Evolutionary conservation across 2,329 filamentous ascomycete genomes (phyloP), one percentile per base, ranked within the genome.

Genomic region (Xylaria multiplex): DNA sequence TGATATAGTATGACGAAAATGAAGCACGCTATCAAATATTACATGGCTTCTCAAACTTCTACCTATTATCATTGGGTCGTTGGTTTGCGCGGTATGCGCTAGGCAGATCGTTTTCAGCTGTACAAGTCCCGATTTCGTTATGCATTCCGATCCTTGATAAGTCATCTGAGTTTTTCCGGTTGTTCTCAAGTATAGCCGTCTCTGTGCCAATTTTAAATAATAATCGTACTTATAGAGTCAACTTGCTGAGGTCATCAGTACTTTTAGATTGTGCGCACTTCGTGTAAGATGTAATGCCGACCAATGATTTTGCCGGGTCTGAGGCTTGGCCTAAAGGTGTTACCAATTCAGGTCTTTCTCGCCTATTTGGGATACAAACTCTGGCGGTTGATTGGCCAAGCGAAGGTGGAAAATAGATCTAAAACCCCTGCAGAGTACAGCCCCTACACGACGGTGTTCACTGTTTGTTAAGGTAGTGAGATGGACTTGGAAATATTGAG

Each of bases 271-370:
- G 19, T n/a, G 27, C 52, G 27, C n/a, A 35, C 8, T 52, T 65
- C 62, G 62, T 22, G 14, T 55, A 45, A 40, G 9, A 9, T 2
- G 16, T 27, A 30, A 35, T 37, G 11, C n/a, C 27, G 27, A 6
- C 62, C 62, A 65, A 65, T 65, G 52, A 65, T 52, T 40, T 13
- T 24, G 57, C 43, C 58, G 56, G 52, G 57, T 14, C 1, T 59
- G 56, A 61, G 56, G 56, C 58, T 57, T 57, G 37, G 62, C 45
- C 3, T 37, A 27, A 55, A 4, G 1, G 24, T 50, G 37, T 46
- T 53, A 19, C 61, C 61, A 63, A 59, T 64, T 42, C 55, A 22
- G 55, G 48, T 46, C 22, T 32, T 16, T 19, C 24, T 55, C 43
- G 43, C 45, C 62, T 65, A 61, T 61, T 43, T 4, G 6, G 14